Conservation (phyloP, 2,329 filamentous ascomycete genomes). For the Sporothrix pseudoabietina region DNA sequence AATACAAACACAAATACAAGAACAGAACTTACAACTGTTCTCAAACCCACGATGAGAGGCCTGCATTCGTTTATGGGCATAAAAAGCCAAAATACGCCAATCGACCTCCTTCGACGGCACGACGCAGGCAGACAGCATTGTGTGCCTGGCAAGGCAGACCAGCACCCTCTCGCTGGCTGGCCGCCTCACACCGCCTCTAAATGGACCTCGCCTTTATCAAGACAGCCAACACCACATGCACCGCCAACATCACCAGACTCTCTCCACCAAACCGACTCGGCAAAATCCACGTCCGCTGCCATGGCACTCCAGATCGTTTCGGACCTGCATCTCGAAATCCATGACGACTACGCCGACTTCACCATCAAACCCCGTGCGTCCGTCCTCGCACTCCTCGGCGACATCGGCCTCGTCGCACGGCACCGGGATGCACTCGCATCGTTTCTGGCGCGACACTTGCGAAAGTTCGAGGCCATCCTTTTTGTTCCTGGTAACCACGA, state of each 20-base stretch:
- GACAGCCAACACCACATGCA: background rate
- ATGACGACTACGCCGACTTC: constrained; percentile 54
- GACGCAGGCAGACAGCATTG: background rate
- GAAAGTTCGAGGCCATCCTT: constrained; percentile 53
- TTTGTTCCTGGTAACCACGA: constrained; percentile 62
- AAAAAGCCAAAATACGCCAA: background rate
- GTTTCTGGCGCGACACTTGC: constrained; percentile 54
- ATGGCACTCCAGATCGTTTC: constrained; percentile 54
- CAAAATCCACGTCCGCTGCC: background rate
- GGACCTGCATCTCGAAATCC: constrained; percentile 59
- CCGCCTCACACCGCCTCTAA: background rate
- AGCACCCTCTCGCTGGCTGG: background rate
- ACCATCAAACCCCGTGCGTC: constrained; percentile 51
- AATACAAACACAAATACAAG: background rate
- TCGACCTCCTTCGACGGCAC: background rate
- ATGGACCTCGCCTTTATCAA: background rate
- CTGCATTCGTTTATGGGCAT: background rate
- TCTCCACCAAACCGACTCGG: background rate
- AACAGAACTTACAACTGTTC: background rate
- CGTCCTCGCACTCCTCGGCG: constrained; percentile 58
- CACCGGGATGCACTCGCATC: constrained; percentile 48
- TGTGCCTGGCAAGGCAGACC: background rate
- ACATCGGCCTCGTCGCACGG: constrained; percentile 52
- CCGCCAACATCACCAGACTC: background rate
- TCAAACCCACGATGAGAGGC: background rate